Evolutionary conservation across 805 yeast genomes (phyloP).

Genomic region (Wickerhamomyces ciferrii): DNA sequence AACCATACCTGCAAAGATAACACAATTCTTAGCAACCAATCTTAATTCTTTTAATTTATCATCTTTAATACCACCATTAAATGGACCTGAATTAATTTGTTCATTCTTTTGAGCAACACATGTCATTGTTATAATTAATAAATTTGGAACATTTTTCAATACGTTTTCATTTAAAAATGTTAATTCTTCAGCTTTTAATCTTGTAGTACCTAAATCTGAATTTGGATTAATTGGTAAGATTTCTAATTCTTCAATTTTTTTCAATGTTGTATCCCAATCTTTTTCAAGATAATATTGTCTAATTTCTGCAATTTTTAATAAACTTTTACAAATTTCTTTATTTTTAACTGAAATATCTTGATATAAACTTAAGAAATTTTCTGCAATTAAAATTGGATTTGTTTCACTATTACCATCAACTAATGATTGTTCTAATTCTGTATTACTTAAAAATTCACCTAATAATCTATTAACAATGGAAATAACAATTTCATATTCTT

Average conservation of each 20-base stretch:
- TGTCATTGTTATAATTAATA: slow-evolving; percentile 78
- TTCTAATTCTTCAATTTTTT: slow-evolving; percentile 50
- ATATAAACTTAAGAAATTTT: slow-evolving; percentile 35
- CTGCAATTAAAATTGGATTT: slow-evolving; percentile 33
- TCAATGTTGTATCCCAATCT: slow-evolving; percentile 56
- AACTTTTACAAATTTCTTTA: slow-evolving; percentile 58
- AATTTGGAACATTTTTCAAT: slow-evolving; percentile 72
- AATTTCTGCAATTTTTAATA: slow-evolving; percentile 65
- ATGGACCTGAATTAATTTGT: slow-evolving; percentile 29
- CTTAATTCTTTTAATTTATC: slow-evolving; percentile 51
- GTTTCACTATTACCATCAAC: slow-evolving; percentile 37
- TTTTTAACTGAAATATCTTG: slow-evolving; percentile 57
- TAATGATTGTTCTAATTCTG: slow-evolving; percentile 57
- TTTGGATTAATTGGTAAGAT: slow-evolving; percentile 54
- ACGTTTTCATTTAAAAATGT: slow-evolving; percentile 61
- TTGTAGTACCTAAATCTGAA: slow-evolving; percentile 31
- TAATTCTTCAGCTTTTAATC: slow-evolving; percentile 67
- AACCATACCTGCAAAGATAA: slow-evolving; percentile 93
- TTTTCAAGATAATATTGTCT: slow-evolving; percentile 51
- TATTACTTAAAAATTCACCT: slow-evolving; percentile 70
- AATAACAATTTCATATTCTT: slow-evolving; percentile 80
- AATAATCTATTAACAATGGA: slow-evolving; percentile 66
- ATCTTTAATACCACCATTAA: slow-evolving; percentile 42
- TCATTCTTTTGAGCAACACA: slow-evolving; percentile 57
- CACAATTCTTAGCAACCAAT: slow-evolving; percentile 75